Percentiles rank a stretch among this genome's conserved stretches.
Evolutionary conservation across 179 eudicot species (phyloP).

Genomic region (Beta corolliflora): DNA sequence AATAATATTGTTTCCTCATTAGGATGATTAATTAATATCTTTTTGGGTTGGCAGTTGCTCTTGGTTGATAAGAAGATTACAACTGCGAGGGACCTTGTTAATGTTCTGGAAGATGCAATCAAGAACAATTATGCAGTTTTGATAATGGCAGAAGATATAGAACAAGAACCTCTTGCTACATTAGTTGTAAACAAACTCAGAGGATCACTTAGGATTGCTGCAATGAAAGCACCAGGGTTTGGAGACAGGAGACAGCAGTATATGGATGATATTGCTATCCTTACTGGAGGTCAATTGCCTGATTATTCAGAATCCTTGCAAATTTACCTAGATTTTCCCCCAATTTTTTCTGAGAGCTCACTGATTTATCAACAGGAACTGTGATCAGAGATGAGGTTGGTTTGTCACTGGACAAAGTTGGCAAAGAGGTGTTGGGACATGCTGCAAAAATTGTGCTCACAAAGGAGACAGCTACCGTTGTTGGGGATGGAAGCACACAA

Average conservation of each 20-base stretch:
- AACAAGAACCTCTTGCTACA: constrained; percentile 88
- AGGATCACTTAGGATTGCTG: constrained; percentile 81
- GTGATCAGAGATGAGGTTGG: constrained; percentile 98
- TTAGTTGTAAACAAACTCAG: constrained; percentile 88
- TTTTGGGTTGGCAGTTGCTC: constrained; percentile 52
- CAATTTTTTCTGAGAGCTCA: constrained; percentile 10
- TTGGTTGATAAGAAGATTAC: constrained; percentile 80
- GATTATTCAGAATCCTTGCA: background rate
- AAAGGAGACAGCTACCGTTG: constrained; percentile 76
- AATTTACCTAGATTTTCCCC: background rate
- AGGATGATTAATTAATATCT: constrained; percentile 9
- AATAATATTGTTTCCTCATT: background rate
- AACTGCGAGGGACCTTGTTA: constrained; percentile 86
- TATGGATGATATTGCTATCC: constrained; percentile 84
- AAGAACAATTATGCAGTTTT: constrained; percentile 69
- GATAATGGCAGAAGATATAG: constrained; percentile 82
- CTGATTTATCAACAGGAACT: constrained; percentile 50
- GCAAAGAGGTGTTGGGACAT: constrained; percentile 73
- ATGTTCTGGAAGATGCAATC: constrained; percentile 85
- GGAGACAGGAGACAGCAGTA: constrained; percentile 79
- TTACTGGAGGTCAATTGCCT: constrained; percentile 59
- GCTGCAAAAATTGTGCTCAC: constrained; percentile 76
- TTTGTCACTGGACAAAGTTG: constrained; percentile 60
- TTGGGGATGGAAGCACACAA: constrained; percentile 86
- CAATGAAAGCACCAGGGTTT: constrained; percentile 93